Base-by-base conservation (phyloP, 805 yeast genomes). In the Metschnikowia matae region DNA sequence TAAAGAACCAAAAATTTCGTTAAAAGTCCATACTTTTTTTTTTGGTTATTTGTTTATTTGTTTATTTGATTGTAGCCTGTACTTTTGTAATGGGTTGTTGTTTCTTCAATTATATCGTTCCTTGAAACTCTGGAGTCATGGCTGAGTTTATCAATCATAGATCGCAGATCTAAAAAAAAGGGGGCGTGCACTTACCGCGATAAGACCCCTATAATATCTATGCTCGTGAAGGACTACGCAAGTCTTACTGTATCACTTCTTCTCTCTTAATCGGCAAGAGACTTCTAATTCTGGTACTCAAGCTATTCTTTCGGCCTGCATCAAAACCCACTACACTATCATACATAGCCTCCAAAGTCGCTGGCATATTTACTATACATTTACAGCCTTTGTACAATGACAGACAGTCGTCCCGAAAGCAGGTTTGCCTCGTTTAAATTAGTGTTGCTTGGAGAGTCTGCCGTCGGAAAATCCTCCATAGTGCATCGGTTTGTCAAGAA, bases 401-500 rank as follows among this genome's bases (percentile, higher is more conserved):
- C 49, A 21, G 40, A 40, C 20, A 36, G 15, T 32, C 41, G 42
- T 35, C 41, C 58, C 13, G 60, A 57, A 20, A 46, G 48, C 46
- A 57, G 53, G 36, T 58, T 54, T 40, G 60, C 87, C 29, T 80
- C 91, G 14, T 96, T 92, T 49, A 92, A 92, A 69, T 78, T 92
- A 50, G 99, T 92, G 7, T 81, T 92, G 38, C 73, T 92, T 42
- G 99, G 99, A 29, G 99, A 92, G 65, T 97, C 97, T 0, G 99
- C 99, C 0, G 99, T 92, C 15, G 99, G 99, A 48, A 92, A 92
- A 65, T 89, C 96, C 3, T 89, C 96, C 5, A 77, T 92, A 32
- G 98, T 92, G 34, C 77, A 92, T 57, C 79, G 98, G 58, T 92
- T 92, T 69, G 98, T 92, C 40, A 84, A 90, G 56, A 89, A 92